Conservation (phyloP, 2,329 filamentous ascomycete genomes). For the Botrytis byssoidea region DNA sequence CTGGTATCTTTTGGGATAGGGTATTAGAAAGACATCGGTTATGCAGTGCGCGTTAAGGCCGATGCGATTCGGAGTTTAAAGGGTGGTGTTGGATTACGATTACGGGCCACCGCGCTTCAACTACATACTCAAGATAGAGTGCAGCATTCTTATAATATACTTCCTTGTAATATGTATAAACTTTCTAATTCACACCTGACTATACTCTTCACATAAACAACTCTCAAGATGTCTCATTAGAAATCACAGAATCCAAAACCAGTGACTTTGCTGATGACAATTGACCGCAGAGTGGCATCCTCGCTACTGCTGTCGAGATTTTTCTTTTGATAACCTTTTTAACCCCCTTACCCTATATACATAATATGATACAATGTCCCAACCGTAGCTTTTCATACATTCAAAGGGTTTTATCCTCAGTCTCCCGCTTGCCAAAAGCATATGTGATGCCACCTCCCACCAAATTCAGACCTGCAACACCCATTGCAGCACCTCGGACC, state of each 20-base stretch:
- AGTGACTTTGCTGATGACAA: not conserved
- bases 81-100: conserved; percentile 21
- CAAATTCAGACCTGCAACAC: conserved; percentile 50
- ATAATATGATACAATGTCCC: not conserved
- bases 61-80: conserved; percentile 24
- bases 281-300: not conserved
- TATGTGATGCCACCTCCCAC: conserved; percentile 52
- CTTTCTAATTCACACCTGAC: not conserved
- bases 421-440: conserved; percentile 46
- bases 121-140: not conserved
- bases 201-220: not conserved
- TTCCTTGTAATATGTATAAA: conserved; percentile 7
- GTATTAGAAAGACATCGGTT: conserved; percentile 28
- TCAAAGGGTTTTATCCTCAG: conserved; percentile 19
- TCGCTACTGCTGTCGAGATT: not conserved
- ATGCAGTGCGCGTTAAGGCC: conserved; percentile 33
- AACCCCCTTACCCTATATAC: not conserved
- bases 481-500: conserved; percentile 52
- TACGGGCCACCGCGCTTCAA: conserved; percentile 2
- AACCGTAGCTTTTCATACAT: not conserved
- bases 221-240: not conserved
- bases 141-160: conserved; percentile 15
- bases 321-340: not conserved
- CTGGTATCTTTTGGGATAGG: conserved; percentile 7
- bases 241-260: not conserved